A percentile compares a stretch with the other conserved stretches of the same genome.
Conservation (phyloP, 23 red algal species). For the Agarophyton chilense region DNA sequence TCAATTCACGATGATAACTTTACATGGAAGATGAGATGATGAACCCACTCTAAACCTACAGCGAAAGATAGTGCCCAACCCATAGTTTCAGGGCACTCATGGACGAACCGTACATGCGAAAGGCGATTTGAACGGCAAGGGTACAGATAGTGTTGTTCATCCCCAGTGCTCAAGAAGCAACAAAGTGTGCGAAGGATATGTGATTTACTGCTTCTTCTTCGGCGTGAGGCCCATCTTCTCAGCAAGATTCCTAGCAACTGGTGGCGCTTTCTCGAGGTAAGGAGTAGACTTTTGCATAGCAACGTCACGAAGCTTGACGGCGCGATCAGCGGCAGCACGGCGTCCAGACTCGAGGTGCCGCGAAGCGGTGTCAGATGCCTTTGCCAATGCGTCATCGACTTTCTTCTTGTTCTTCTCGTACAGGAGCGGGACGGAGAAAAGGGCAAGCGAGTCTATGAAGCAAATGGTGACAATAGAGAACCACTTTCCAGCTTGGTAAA, state of each 20-base stretch:
- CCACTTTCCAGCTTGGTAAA: constrained; percentile 52
- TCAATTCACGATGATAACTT: constrained; percentile 23
- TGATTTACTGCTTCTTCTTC: constrained; percentile 34
- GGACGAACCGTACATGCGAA: constrained; percentile 16
- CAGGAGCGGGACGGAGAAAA: constrained; percentile 58
- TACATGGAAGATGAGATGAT: constrained; percentile 33
- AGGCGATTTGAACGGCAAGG: constrained; percentile 2
- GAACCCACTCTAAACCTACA: constrained; percentile 21
- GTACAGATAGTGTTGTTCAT: constrained; percentile 12
- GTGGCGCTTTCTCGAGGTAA: constrained; percentile 64
- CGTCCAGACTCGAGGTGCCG: constrained; percentile 51
- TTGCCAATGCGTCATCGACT: constrained; percentile 63
- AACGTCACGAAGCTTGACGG: constrained; percentile 48
- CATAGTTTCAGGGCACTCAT: constrained; percentile 11
- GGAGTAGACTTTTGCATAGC: constrained; percentile 54
- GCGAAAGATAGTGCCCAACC: constrained; percentile 10
- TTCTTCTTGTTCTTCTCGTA: constrained; percentile 77
- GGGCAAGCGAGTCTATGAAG: constrained; percentile 11
- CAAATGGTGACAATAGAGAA: constrained; percentile 46
- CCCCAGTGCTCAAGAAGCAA: neutral
- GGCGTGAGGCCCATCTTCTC: constrained; percentile 68
- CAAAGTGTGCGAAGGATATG: neutral
- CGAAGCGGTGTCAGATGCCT: constrained; percentile 50
- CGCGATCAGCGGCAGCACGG: constrained; percentile 19
- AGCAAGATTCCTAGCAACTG: constrained; percentile 54